Evolutionary conservation across 768 basidiomycete genomes (phyloP).

Genomic region (Leucogyrophana mollusca): DNA sequence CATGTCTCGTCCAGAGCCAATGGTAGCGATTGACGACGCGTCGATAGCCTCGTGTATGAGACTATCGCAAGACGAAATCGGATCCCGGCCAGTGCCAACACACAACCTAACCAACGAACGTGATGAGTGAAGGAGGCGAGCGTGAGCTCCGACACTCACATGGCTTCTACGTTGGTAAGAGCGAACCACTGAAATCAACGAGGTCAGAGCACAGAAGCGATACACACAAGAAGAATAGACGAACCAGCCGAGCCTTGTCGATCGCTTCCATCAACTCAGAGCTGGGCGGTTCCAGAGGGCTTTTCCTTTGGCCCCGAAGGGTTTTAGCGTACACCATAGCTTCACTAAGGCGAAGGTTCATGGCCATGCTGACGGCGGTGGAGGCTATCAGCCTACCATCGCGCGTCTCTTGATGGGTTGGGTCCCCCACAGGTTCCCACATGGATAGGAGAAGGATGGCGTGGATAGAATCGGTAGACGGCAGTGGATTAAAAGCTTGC

Average conservation of each 20-base stretch:
- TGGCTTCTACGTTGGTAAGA: constrained; percentile 37
- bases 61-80: constrained; percentile 33
- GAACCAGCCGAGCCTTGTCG: constrained; percentile 37
- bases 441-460: constrained; percentile 42
- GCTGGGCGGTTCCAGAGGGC: constrained; percentile 18
- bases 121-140: neutral
- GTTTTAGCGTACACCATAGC: constrained; percentile 31
- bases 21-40: constrained; percentile 19
- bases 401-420: constrained; percentile 26
- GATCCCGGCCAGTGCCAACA: constrained; percentile 40
- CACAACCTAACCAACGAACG: constrained; percentile 32
- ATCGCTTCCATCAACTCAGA: constrained; percentile 33
- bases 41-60: constrained; percentile 30
- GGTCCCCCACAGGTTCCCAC: constrained; percentile 41
- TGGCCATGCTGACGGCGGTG: constrained; percentile 46
- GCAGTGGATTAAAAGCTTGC: constrained; percentile 41
- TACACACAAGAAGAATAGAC: constrained; percentile 5
- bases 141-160: constrained; percentile 24
- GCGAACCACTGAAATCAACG: constrained; percentile 35
- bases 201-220: neutral
- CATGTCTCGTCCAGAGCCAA: constrained; percentile 28
- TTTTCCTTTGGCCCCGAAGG: constrained; percentile 28
- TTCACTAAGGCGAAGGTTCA: constrained; percentile 39
- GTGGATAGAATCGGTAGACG: constrained; percentile 40
- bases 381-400: constrained; percentile 41